phyloP scores from a whole-genome alignment of 2,329 filamentous ascomycete species.

The Ustulina deusta region DNA sequence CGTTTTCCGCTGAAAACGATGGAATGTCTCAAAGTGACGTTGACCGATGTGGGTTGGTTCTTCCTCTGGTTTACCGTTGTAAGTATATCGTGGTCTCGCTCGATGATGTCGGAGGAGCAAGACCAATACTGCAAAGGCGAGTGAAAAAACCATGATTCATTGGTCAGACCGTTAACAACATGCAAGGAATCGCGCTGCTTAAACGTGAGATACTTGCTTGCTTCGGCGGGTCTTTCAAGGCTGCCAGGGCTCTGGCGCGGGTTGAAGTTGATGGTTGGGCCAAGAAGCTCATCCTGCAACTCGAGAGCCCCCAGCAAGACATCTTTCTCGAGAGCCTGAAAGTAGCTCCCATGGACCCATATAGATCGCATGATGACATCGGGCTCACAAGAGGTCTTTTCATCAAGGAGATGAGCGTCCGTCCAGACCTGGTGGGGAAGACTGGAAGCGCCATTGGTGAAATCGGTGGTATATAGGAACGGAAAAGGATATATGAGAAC shows the following conservation, averaged over 20 bases:
- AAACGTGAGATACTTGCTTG: constrained; percentile 55
- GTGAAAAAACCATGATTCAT: constrained; percentile 80
- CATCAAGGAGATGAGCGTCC: constrained; percentile 72
- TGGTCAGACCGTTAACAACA: constrained; percentile 69
- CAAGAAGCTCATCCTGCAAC: constrained; percentile 77
- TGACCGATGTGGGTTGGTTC: constrained; percentile 73
- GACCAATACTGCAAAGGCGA: constrained; percentile 87
- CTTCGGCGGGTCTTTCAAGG: constrained; percentile 49
- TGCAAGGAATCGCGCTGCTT: constrained; percentile 67
- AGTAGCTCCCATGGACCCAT: constrained; percentile 85
- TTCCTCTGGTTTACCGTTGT: constrained; percentile 76
- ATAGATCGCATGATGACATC: constrained; percentile 86
- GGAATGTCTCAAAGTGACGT: constrained; percentile 79
- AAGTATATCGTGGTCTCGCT: constrained; percentile 72
- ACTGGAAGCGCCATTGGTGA: constrained; percentile 76
- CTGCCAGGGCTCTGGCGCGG: constrained; percentile 56
- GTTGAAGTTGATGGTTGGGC: constrained; percentile 67
- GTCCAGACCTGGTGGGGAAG: constrained; percentile 87
- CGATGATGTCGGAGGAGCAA: constrained; percentile 70
- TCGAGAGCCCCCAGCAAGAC: constrained; percentile 75
- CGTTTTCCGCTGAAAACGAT: constrained; percentile 86
- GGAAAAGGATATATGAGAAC: constrained; percentile 79
- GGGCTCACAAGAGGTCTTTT: constrained; percentile 62
- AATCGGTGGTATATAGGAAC: constrained; percentile 79
- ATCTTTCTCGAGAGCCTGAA: constrained; percentile 76